phyloP scores from a whole-genome alignment of 2,329 filamentous ascomycete genomes.

The Scortechinia acanthostroma region DNA sequence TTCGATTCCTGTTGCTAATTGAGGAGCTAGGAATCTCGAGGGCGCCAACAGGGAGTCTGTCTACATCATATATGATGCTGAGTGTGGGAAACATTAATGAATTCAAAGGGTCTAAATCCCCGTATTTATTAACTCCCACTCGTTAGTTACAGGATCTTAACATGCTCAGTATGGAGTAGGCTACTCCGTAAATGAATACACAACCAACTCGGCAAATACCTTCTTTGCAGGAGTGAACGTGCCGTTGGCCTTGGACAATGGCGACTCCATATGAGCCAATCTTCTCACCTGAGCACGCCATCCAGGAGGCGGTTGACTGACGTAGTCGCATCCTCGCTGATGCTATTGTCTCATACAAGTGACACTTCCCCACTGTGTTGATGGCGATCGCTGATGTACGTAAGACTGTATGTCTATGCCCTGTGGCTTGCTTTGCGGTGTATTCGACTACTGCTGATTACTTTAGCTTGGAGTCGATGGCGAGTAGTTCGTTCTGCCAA shows the following conservation, averaged over 20 bases:
- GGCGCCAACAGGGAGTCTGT: background rate
- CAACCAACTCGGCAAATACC: background rate
- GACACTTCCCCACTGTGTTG: no score
- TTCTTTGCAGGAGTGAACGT: no score
- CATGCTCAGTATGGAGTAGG: background rate
- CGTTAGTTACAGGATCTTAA: background rate
- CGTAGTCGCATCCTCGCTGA: background rate
- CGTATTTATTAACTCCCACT: conserved; percentile 1
- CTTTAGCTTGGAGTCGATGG: no score
- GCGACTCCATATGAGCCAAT: conserved; percentile 1
- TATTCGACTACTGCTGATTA: no score
- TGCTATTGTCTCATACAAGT: no score
- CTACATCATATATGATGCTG: background rate
- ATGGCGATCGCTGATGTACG: no score
- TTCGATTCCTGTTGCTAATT: background rate
- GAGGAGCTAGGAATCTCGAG: background rate
- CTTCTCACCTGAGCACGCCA: background rate
- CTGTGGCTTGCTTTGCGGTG: no score
- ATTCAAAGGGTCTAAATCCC: background rate
- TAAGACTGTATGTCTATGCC: no score
- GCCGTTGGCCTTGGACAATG: no score
- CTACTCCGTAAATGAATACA: background rate
- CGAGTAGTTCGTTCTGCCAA: no score
- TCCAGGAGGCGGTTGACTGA: no score
- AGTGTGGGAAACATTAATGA: background rate